A percentile compares a stretch with the other conserved stretches of the same genome.
Conservation (phyloP, 1,139 yeast species). For the Hanseniaspora gamundiae region DNA sequence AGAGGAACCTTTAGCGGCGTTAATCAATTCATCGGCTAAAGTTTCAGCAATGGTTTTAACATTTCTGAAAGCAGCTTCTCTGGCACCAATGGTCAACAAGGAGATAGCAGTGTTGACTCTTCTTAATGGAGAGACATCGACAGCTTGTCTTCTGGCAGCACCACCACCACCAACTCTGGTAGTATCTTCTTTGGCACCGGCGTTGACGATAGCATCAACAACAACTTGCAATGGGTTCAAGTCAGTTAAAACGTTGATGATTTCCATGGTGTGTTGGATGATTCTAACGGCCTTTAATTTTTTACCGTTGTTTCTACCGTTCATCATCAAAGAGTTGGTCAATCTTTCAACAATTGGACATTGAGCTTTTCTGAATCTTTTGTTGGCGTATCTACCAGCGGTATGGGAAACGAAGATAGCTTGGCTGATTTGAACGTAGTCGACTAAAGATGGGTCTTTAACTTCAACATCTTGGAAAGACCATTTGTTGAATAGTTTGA, state of each 20-base stretch:
- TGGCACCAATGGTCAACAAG: constrained; percentile 97
- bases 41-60: constrained; percentile 99
- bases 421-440: constrained; percentile 94
- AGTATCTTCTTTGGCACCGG: constrained; percentile 99
- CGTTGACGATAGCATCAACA: constrained; percentile 98
- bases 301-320: constrained; percentile 99
- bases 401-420: constrained; percentile 99
- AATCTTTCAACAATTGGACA: constrained; percentile 99
- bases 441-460: constrained; percentile 95
- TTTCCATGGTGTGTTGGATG: constrained; percentile 97
- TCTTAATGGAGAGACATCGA: constrained; percentile 99
- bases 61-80: constrained; percentile 99
- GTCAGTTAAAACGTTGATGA: constrained; percentile 94
- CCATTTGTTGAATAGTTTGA: constrained; percentile 99
- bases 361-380: constrained; percentile 99
- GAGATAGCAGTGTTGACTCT: constrained; percentile 99
- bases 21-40: constrained; percentile 99
- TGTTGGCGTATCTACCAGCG: constrained; percentile 98
- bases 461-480: constrained; percentile 94
- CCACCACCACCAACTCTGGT: constrained; percentile 99
- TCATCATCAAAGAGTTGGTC: constrained; percentile 99
- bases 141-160: constrained; percentile 99
- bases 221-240: constrained; percentile 99
- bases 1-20: constrained; percentile 99
- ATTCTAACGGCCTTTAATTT: constrained; percentile 99